Base-by-base conservation (phyloP, 768 basidiomycete species). In the Fomitopsis serialis region DNA sequence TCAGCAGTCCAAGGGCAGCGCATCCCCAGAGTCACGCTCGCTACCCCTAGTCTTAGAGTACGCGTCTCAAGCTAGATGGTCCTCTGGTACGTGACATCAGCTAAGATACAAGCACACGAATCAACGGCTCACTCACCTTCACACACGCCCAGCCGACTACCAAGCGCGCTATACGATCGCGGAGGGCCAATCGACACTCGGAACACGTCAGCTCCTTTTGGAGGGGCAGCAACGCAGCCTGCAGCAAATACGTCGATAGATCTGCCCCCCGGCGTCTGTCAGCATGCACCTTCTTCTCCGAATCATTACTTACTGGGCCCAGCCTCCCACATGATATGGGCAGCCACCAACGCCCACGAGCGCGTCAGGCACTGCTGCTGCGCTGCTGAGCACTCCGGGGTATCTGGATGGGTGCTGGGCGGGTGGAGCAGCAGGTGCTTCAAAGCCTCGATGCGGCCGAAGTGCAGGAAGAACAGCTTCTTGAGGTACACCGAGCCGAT, bases 221-320 rank as follows among this genome's bases (percentile, higher is more conserved):
- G 17, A 90, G 67, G 11, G 89, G 87, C 10, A 75, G 74, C 42
- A 91, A 73, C 22, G 89, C 84, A 6, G 80, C 80, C 65, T 90
- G 87, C 70, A 91, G 84, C 2, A 80, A 72, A 51, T 74, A 78
- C 32, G 82, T 83, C n/a, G 87, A 87, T 17, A 90, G 64, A 65
- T 91, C 88, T 90, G 58, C 44, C n/a, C n/a, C n/a, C n/a, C n/a
- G n/a, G n/a, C n/a, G n/a, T n/a, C n/a, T n/a, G n/a, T n/a, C n/a
- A n/a, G n/a, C n/a, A n/a, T n/a, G n/a, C n/a, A n/a, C n/a, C n/a
- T n/a, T n/a, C n/a, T n/a, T n/a, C n/a, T n/a, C n/a, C n/a, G n/a
- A n/a, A n/a, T n/a, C n/a, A n/a, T n/a, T n/a, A 13, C 77, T 55
- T 63, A 65, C 66, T 65, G 27, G 64, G 57, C 42, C 54, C 48